Evolutionary conservation across 805 yeast genomes (phyloP).

Genomic region (Spathaspora boniae): DNA sequence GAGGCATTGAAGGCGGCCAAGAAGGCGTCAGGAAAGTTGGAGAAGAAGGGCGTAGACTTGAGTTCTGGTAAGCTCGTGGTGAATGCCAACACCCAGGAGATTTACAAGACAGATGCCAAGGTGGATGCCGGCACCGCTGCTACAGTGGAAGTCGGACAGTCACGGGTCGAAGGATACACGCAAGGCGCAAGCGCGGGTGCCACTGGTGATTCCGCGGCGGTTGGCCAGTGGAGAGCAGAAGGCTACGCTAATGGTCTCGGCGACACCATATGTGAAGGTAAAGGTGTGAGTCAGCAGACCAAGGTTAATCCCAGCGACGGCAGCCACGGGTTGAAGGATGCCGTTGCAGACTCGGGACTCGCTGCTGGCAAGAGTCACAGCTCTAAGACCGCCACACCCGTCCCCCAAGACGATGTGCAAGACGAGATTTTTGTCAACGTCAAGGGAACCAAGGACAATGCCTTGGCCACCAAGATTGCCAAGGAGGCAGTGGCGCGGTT

Average conservation of each 20-base stretch:
- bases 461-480: conserved; percentile 26
- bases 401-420: not conserved
- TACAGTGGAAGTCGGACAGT: not conserved
- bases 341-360: conserved; percentile 2
- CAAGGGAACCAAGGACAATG: conserved; percentile 22
- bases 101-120: conserved; percentile 20
- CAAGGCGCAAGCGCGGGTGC: no score
- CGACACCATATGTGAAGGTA: conserved; percentile 5
- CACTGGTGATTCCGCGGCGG: not conserved
- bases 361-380: not conserved
- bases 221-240: conserved; percentile 1
- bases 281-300: conserved; percentile 3
- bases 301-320: conserved; percentile 3
- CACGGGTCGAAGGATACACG: not conserved
- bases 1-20: conserved; percentile 30
- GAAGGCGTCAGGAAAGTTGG: conserved; percentile 26
- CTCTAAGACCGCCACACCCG: no score
- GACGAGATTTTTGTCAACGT: conserved; percentile 28
- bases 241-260: not conserved
- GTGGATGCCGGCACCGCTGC: not conserved
- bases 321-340: no score
- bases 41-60: conserved; percentile 30
- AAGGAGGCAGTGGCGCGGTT: conserved; percentile 21
- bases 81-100: conserved; percentile 31
- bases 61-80: conserved; percentile 31